Percentiles rank a stretch among this genome's conserved stretches.
phyloP scores from a whole-genome alignment of 306 rosid species.

The Castanopsis chinensis region DNA sequence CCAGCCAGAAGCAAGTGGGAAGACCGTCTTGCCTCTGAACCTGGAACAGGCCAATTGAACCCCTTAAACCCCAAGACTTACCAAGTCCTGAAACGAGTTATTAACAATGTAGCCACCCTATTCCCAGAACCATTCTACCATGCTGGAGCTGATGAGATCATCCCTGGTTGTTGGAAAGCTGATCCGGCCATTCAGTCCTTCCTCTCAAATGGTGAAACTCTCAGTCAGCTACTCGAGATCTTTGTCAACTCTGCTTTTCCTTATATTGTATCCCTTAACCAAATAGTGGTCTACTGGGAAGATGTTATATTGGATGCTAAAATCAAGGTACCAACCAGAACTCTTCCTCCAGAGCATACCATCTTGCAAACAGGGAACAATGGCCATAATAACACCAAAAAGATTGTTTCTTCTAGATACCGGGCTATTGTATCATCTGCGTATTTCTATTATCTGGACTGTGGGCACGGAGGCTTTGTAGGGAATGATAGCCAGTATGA shows the following conservation, averaged over 20 bases:
- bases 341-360: constrained; percentile 60
- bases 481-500: constrained; percentile 62
- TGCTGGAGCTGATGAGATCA: constrained; percentile 68
- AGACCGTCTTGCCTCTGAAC: constrained; percentile 65
- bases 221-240: constrained; percentile 61
- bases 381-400: constrained; percentile 70
- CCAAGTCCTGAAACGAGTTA: constrained; percentile 68
- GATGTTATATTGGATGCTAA: constrained; percentile 50
- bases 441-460: constrained; percentile 75
- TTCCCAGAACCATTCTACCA: constrained; percentile 81
- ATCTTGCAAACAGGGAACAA: constrained; percentile 87
- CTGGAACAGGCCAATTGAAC: constrained; percentile 88
- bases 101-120: constrained; percentile 45
- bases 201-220: constrained; percentile 62
- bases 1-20: constrained; percentile 52
- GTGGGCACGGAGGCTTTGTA: constrained; percentile 75
- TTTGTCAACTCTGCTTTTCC: constrained; percentile 74
- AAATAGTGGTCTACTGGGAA: constrained; percentile 84
- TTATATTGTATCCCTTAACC: constrained; percentile 62
- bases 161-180: constrained; percentile 84
- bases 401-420: constrained; percentile 69
- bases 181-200: constrained; percentile 56
- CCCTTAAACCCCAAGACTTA: constrained; percentile 82
- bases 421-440: constrained; percentile 69
- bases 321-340: constrained; percentile 37